A percentile compares a stretch with the other conserved stretches of the same genome.
Conservation (phyloP, 164 flowering plant species). For the Malania oleifera region DNA sequence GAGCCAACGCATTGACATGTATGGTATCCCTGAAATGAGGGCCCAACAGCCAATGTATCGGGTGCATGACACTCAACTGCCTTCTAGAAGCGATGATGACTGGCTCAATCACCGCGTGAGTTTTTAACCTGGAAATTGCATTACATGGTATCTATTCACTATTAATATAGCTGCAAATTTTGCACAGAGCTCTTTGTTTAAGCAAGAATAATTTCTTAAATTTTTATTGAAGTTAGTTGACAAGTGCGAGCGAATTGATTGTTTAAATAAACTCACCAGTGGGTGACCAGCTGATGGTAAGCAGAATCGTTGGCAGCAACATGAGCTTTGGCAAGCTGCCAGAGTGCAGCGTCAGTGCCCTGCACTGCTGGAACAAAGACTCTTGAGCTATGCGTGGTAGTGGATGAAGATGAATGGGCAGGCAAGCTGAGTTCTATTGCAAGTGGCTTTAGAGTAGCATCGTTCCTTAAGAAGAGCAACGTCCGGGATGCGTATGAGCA, state of each 20-base stretch:
- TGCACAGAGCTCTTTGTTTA: too few species aligned
- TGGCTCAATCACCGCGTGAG: slow-evolving; percentile 65
- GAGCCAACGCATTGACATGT: slow-evolving; percentile 59
- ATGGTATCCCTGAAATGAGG: slow-evolving; percentile 78
- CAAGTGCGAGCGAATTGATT: not conserved
- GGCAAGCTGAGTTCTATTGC: slow-evolving; percentile 58
- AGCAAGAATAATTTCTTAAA: not conserved
- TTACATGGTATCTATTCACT: not conserved
- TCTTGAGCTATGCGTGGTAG: slow-evolving; percentile 9
- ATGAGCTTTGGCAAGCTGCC: slow-evolving; percentile 63
- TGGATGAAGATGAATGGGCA: too few species aligned
- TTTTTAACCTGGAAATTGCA: slow-evolving; percentile 41
- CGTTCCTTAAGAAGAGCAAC: slow-evolving; percentile 30
- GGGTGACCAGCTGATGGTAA: slow-evolving; percentile 52
- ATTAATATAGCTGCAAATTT: not conserved
- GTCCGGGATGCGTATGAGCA: slow-evolving; percentile 54
- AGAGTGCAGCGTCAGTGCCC: slow-evolving; percentile 38
- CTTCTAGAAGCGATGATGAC: slow-evolving; percentile 65
- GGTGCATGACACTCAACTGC: slow-evolving; percentile 73
- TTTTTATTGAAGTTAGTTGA: not conserved
- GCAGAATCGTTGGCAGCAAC: slow-evolving; percentile 54
- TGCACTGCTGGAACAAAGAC: slow-evolving; percentile 35
- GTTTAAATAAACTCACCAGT: slow-evolving; percentile 41
- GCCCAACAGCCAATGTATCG: slow-evolving; percentile 47
- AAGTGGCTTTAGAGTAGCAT: slow-evolving; percentile 45